Evolutionary conservation across 208 protist species (phyloP).

Genomic region (Balamuthia mandrillaris): DNA sequence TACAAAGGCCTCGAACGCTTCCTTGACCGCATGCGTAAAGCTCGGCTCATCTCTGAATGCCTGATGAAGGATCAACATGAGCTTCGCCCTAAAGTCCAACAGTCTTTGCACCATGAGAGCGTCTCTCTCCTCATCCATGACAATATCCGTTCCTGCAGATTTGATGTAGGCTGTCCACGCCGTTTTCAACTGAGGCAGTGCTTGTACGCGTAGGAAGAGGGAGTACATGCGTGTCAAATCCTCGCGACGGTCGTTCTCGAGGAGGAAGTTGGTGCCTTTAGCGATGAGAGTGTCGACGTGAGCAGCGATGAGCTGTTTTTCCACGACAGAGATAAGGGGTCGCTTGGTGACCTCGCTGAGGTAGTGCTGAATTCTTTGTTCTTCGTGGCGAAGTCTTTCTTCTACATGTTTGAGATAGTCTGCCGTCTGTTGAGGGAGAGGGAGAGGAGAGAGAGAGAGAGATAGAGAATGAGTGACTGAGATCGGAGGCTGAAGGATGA

Average conservation of each 20-base stretch:
- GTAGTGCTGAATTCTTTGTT: constrained; percentile 56
- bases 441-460: neutral
- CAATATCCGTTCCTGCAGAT: constrained; percentile 38
- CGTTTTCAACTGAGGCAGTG: constrained; percentile 9
- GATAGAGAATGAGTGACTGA: too few relatives aligned
- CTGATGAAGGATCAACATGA: constrained; percentile 42
- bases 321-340: constrained; percentile 25
- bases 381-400: constrained; percentile 53
- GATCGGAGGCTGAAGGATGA: too few relatives aligned
- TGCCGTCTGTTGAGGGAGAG: constrained; percentile 19
- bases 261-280: constrained; percentile 18
- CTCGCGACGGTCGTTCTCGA: neutral
- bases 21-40: constrained; percentile 74
- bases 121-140: constrained; percentile 57
- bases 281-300: constrained; percentile 47
- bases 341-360: constrained; percentile 52
- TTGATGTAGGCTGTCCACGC: constrained; percentile 57
- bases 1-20: constrained; percentile 84
- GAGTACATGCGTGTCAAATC: constrained; percentile 54
- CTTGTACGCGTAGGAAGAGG: constrained; percentile 43
- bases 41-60: constrained; percentile 54
- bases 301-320: constrained; percentile 51
- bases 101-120: constrained; percentile 74
- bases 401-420: constrained; percentile 59
- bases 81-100: constrained; percentile 70